These are phyloP conservation scores for Volutella citrinella DNA, from an alignment of 2,329 filamentous ascomycete genomes.

Conservation along the genomic window DNA sequence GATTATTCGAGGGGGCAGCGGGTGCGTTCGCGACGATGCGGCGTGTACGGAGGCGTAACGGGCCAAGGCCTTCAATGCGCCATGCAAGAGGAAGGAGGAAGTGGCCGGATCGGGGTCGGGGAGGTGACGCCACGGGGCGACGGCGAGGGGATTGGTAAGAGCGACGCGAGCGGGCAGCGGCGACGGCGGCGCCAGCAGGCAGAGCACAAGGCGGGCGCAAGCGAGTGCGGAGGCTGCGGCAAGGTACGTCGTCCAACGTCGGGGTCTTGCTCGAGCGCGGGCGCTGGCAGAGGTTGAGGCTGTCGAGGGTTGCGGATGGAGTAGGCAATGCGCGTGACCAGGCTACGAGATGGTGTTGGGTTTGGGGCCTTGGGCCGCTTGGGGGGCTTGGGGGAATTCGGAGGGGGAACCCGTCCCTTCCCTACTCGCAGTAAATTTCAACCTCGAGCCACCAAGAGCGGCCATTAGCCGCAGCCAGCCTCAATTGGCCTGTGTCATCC, in stretches of 20 bases:
- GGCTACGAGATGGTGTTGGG: conserved; percentile 31
- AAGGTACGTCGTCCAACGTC: conserved; percentile 1
- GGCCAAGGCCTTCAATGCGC: conserved; percentile 29
- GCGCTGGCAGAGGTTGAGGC: too few species aligned
- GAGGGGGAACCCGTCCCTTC: conserved; percentile 16
- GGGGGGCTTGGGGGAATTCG: background rate
- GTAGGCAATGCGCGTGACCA: conserved; percentile 38
- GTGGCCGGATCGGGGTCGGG: too few species aligned
- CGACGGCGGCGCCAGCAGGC: conserved; percentile 16
- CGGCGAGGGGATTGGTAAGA: conserved; percentile 15
- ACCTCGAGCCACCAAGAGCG: conserved; percentile 19
- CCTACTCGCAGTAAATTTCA: conserved; percentile 9
- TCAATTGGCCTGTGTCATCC: too few species aligned
- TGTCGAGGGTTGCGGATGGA: conserved; percentile 30
- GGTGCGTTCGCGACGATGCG: conserved; percentile 17
- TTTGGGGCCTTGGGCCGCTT: conserved; percentile 21
- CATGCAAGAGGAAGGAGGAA: conserved; percentile 26
- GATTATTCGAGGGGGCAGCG: conserved; percentile 8
- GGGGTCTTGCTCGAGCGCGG: too few species aligned
- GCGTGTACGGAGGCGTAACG: conserved; percentile 15
- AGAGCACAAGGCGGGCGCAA: conserved; percentile 9
- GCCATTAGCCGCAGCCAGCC: too few species aligned
- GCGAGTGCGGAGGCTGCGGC: conserved; percentile 12
- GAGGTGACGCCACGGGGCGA: conserved; percentile 13
- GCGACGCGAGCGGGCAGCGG: conserved; percentile 16